Base-by-base conservation (phyloP, 2,329 filamentous ascomycete species). In the Bretziella fagacearum region DNA sequence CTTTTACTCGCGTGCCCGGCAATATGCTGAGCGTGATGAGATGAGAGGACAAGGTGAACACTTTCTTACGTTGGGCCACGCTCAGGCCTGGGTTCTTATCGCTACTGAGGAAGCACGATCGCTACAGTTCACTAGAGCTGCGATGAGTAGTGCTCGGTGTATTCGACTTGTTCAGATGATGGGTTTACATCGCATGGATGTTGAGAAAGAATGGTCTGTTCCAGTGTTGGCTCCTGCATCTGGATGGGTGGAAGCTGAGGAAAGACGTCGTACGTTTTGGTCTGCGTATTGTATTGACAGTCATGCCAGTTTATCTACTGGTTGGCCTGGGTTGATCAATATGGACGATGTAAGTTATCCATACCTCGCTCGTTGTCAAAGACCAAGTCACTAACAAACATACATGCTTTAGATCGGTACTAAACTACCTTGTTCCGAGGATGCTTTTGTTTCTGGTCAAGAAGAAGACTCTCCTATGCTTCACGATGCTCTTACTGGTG, bases 221-320 rank as follows among this genome's bases (percentile, higher is more conserved):
- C 81, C 85, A 47, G 81, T 79, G 36, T 58, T 95, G 6, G 67
- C 74, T 3, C 79, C 84, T 1, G 70, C 85, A 0, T 74, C 72
- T 54, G 83, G 85, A 56, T 93, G 84, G 84, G 77, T 74, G 1
- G 89, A 95, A 52, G 53, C 67, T 17, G 69, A 72, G 50, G 87
- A 96, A 60, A 71, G 87, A 44, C 72, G 89, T 49, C 71, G 89
- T 53, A 79, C 82, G 0, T 93, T 94, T 55, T 95, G 89, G 89
- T 74, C 79, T 53, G 72, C 78, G 1, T 95, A 89, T 56, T 81
- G 79, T 54, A 71, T 83, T 35, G 87, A 95, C 59, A 74, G 83
- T 22, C 93, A 93, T 62, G 80, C 84, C 2, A 85, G 81, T 55
- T 83, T 93, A 44, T 85, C 84, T 10, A 93, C 86, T 3, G 87